Percentiles rank a stretch among this genome's conserved stretches.
phyloP scores from a whole-genome alignment of 2,329 filamentous ascomycete species.

The Ophiostoma tasmaniense region DNA sequence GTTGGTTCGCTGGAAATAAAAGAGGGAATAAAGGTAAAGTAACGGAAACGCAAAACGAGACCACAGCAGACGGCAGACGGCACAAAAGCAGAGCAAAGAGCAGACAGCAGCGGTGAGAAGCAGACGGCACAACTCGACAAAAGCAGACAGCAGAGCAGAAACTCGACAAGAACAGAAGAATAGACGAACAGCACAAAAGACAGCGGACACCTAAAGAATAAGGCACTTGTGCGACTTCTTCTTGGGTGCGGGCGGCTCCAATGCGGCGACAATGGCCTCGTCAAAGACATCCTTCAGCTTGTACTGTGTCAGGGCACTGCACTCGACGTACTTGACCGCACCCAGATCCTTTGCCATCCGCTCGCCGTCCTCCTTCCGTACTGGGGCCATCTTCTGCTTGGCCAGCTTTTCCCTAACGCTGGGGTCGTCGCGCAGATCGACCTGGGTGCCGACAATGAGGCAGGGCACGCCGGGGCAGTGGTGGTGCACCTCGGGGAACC shows the following conservation, averaged over 20 bases:
- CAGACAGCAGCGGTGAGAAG: too few species aligned
- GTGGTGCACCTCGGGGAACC: constrained; percentile 97
- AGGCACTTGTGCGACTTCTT: constrained; percentile 65
- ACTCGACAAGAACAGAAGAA: not conserved
- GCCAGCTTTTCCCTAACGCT: constrained; percentile 82
- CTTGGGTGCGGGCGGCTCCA: constrained; percentile 80
- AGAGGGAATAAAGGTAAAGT: constrained; percentile 2
- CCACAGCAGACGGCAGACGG: not conserved
- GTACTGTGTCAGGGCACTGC: constrained; percentile 94
- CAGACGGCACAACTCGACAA: too few species aligned
- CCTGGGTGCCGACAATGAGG: constrained; percentile 95
- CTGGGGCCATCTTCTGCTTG: constrained; percentile 93
- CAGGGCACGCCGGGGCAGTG: constrained; percentile 97
- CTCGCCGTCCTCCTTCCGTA: constrained; percentile 87
- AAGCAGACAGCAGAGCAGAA: not conserved
- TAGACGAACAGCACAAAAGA: not conserved
- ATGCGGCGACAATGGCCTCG: constrained; percentile 84
- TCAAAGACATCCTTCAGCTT: constrained; percentile 99
- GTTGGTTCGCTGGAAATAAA: constrained; percentile 19
- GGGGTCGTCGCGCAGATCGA: constrained; percentile 84
- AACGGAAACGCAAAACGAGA: constrained; percentile 6
- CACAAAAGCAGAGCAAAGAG: too few species aligned
- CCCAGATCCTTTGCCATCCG: constrained; percentile 95
- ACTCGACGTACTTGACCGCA: constrained; percentile 98
- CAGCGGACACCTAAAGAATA: constrained; percentile 48